Evolutionary conservation across 257 asterid species (phyloP).

Genomic region (Solanum arcanum): DNA sequence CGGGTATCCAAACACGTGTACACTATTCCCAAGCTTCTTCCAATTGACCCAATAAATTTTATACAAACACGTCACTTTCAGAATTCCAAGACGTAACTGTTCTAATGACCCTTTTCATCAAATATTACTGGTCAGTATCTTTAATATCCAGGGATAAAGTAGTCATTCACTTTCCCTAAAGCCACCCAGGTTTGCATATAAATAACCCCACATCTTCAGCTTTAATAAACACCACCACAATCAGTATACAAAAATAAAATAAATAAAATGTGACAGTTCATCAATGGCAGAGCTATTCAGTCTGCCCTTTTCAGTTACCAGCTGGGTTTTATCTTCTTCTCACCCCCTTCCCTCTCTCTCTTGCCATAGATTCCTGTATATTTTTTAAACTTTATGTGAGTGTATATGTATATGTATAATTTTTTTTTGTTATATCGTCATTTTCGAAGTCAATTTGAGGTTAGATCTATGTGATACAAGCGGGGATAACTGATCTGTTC

Average conservation of each 20-base stretch:
- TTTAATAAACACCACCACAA: background rate
- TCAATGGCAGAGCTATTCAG: background rate
- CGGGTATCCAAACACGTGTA: conserved; percentile 11
- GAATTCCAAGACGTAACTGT: no score
- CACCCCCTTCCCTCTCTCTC: background rate
- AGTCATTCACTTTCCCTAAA: background rate
- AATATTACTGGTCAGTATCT: background rate
- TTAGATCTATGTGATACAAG: background rate
- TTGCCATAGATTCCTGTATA: background rate
- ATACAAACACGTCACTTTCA: background rate
- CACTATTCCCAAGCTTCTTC: background rate
- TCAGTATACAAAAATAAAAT: background rate
- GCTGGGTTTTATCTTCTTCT: background rate
- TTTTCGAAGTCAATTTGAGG: background rate
- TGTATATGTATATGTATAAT: background rate
- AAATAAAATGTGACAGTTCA: background rate
- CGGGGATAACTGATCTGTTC: background rate
- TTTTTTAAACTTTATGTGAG: no score
- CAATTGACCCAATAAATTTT: background rate
- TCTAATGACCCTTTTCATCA: background rate
- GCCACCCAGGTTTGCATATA: background rate
- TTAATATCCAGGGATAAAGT: background rate
- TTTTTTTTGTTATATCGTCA: background rate
- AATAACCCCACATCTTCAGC: background rate
- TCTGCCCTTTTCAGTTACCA: background rate